Evolutionary conservation across 139 green algal genomes (phyloP), one percentile per base, ranked within the genome.

Genomic region (Pleodorina starrii): DNA sequence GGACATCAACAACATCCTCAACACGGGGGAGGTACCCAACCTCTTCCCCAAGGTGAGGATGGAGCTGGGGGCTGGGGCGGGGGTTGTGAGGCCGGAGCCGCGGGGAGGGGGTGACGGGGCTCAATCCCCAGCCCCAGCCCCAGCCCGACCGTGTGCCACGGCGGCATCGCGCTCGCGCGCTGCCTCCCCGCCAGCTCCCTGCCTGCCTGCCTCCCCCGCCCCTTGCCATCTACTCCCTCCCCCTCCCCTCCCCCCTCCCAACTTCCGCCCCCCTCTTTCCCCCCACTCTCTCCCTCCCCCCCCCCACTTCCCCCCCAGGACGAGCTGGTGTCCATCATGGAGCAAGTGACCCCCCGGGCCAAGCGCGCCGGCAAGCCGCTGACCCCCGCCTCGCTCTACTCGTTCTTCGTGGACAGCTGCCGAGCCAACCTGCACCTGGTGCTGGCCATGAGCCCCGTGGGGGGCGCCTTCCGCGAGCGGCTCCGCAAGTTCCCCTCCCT

Each of bases 1-100:
- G 88, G 95, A 97, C 89, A 93, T 97, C 92, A 97, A 97, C 93
- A 97, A 97, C 87, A 92, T 97, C 19, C 91, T 97, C 21, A 97
- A 97, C 85, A 86, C 90, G 29, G 95, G 95, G 36, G 94, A 97
- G 91, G 95, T 97, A 84, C 94, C 95, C 36, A 96, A 95, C 80
- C 92, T 97, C 85, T 97, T 96, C 90, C 90, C 94, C 68, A 90
- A 91, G 80, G 80, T 86, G 60, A 57, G 54, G 7, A 12, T 66
- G 32, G 74, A 42, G n/a, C n/a, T 5, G 63, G 63, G 11, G 27
- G 5, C 27, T n/a, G n/a, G n/a, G n/a, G n/a, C n/a, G n/a, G n/a
- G n/a, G n/a, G n/a, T n/a, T n/a, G n/a, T n/a, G n/a, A n/a, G n/a
- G n/a, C n/a, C n/a, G 35, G 21, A 73, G 63, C 29, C 29, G 63